phyloP scores from a whole-genome alignment of 2,329 filamentous ascomycete genomes.

The Apiospora malaysiana region DNA sequence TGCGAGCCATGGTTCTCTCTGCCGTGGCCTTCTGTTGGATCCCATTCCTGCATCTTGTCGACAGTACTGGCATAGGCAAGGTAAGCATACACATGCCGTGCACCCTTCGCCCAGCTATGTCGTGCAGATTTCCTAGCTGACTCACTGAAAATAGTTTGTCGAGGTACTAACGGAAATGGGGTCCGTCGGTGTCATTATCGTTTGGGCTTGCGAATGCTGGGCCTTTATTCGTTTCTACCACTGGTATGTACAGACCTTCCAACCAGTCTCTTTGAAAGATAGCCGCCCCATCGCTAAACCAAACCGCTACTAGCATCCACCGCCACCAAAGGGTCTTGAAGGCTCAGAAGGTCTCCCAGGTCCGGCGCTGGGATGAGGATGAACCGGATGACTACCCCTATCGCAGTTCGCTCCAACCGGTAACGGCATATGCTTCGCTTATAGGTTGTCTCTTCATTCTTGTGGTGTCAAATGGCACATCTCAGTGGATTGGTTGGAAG shows the following conservation, averaged over 20 bases:
- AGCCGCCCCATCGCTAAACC: not conserved
- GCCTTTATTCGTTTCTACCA: slow-evolving; percentile 48
- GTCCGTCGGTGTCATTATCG: slow-evolving; percentile 43
- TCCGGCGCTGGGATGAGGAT: slow-evolving; percentile 34
- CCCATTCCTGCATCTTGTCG: slow-evolving; percentile 45
- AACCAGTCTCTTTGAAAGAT: not conserved
- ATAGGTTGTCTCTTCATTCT: slow-evolving; percentile 43
- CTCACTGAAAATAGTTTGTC: slow-evolving; percentile 40
- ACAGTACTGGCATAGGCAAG: slow-evolving; percentile 26
- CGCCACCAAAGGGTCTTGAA: slow-evolving; percentile 33
- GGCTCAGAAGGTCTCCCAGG: slow-evolving; percentile 32
- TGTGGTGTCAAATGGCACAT: slow-evolving; percentile 40
- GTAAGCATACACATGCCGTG: not conserved
- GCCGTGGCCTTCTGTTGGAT: slow-evolving; percentile 47
- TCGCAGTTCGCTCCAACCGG: slow-evolving; percentile 45
- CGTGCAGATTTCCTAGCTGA: slow-evolving; percentile 21
- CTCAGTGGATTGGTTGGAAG: slow-evolving; percentile 44
- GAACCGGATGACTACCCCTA: slow-evolving; percentile 44
- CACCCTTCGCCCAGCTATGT: not conserved
- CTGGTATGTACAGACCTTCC: slow-evolving; percentile 33
- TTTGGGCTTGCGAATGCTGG: slow-evolving; percentile 48
- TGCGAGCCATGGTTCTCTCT: slow-evolving; percentile 46
- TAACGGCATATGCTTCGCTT: slow-evolving; percentile 43
- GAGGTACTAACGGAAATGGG: slow-evolving; percentile 45
- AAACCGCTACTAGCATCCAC: slow-evolving; percentile 28